These are phyloP conservation scores for Rhizoclosmatium hyalinum DNA, from an alignment of 371 early-diverging fungal genomes.

Conservation along the genomic window DNA sequence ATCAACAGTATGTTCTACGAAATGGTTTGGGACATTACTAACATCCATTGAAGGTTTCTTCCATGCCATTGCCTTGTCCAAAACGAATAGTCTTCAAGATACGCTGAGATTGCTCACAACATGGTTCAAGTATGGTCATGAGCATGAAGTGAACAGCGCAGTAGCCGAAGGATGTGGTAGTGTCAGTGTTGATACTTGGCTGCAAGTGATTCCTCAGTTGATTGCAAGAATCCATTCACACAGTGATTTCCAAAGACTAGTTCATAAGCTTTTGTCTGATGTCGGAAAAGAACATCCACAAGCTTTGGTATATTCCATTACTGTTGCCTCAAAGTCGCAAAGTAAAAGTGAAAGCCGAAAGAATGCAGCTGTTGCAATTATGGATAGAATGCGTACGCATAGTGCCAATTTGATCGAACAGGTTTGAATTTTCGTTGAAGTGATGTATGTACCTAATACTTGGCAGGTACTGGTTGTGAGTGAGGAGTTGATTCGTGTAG, in stretches of 20 bases:
- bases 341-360: slow-evolving; percentile 73
- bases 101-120: slow-evolving; percentile 92
- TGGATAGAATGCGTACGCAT: slow-evolving; percentile 91
- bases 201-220: slow-evolving; percentile 97
- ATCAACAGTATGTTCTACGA: not conserved
- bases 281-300: slow-evolving; percentile 97
- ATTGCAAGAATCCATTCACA: slow-evolving; percentile 96
- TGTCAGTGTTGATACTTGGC: slow-evolving; percentile 95
- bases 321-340: slow-evolving; percentile 95
- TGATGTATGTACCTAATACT: not conserved
- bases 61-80: slow-evolving; percentile 91
- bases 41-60: slow-evolving; percentile 75
- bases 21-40: not conserved
- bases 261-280: slow-evolving; percentile 89
- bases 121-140: slow-evolving; percentile 96
- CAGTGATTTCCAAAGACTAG: slow-evolving; percentile 81
- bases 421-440: slow-evolving; percentile 40
- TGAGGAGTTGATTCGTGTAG: slow-evolving; percentile 95
- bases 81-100: slow-evolving; percentile 93
- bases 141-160: slow-evolving; percentile 84
- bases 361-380: slow-evolving; percentile 83
- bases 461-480: slow-evolving; percentile 86
- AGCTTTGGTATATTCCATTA: slow-evolving; percentile 94
- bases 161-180: slow-evolving; percentile 86
- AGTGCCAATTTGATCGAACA: slow-evolving; percentile 88